Evolutionary conservation across 345 rosid species (phyloP), one percentile per base, ranked within the genome.

Genomic region (Murraya paniculata): DNA sequence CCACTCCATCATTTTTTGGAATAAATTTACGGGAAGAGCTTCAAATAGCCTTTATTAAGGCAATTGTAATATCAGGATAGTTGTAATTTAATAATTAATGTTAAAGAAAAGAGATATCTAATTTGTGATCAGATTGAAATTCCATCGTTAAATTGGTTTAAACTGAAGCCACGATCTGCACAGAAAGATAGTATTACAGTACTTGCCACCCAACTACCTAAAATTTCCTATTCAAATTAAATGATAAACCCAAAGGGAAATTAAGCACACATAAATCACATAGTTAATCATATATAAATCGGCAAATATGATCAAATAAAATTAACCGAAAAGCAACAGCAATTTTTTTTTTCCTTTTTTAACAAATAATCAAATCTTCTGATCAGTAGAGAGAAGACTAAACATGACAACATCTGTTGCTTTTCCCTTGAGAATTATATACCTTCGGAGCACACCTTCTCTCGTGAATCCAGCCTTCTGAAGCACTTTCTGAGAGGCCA

Each of bases 401-500:
- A 89, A 90, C 83, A 86, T 89, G 4, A 88, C 89, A 89, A 79
- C 72, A 72, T 88, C 93, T 72, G 92, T 78, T 25, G 83, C 25
- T 31, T 73, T 81, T 36, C 94, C 98, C 80, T 89, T 90, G 3
- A 65, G 69, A 30, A 64, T 9, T 8, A 73, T 9, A 9, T 81
- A 87, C 62, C 85, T 91, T 77, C 93, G 83, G 9, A 87, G 80
- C 25, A 86, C 87, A 36, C 94, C 93, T 83, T 91, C 96, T 75
- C 80, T 87, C 9, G 11, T 50, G 77, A 91, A 90, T 55, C 92
- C 94, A 77, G 87, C 92, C 71, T 94, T 90, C 68, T 89, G 89
- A 64, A 88, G 79, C 80, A 86, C 92, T 81, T 79, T 90, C 60
- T 86, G 93, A 18, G 95, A 92, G 1, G 89, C 92, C 2, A 79